A percentile compares a stretch with the other conserved stretches of the same genome.
Conservation (phyloP, 345 rosid genomes). For the Eucalyptus sp. region DNA sequence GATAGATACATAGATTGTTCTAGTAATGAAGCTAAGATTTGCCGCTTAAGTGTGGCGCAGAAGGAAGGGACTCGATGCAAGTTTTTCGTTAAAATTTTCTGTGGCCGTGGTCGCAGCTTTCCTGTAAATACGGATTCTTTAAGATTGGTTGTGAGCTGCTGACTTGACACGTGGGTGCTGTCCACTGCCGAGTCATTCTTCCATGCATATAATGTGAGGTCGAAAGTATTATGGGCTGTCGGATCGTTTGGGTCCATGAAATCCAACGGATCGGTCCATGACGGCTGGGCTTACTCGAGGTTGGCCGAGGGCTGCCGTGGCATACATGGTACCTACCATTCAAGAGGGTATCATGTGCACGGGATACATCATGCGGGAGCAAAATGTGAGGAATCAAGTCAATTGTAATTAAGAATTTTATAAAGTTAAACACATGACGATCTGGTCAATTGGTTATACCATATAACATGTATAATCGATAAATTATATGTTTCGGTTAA, state of each 20-base stretch:
- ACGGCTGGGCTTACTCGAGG: background rate
- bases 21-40: background rate
- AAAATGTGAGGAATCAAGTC: background rate
- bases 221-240: background rate
- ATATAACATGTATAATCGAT: background rate
- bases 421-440: background rate
- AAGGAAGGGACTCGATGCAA: background rate
- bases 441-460: background rate
- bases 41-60: background rate
- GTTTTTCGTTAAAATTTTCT: background rate
- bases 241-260: background rate
- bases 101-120: background rate
- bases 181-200: background rate
- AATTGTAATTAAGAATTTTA: rapidly evolving
- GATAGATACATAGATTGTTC: background rate
- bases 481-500: background rate
- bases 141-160: background rate
- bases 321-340: background rate
- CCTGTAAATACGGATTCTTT: background rate
- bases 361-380: background rate
- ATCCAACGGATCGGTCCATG: background rate
- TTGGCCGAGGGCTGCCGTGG: background rate
- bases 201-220: background rate
- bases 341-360: background rate
- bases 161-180: background rate